phyloP scores from a whole-genome alignment of 306 rosid species.

The Astragalus glycyphyllos region DNA sequence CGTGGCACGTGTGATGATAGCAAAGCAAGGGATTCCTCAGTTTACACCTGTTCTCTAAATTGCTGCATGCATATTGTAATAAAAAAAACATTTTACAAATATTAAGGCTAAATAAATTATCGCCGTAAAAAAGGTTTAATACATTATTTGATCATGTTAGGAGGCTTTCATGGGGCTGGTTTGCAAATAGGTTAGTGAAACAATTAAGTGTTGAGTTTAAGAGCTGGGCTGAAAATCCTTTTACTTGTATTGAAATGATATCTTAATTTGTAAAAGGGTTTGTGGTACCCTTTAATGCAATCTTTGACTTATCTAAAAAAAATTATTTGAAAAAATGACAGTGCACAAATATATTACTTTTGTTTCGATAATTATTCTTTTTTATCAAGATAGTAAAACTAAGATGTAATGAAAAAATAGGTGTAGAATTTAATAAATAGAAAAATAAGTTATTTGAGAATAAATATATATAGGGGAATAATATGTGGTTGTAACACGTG shows the following conservation, averaged over 20 bases:
- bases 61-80: not conserved
- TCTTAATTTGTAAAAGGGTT: too few relatives aligned
- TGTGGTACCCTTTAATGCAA: too few relatives aligned
- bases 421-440: not conserved
- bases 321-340: not conserved
- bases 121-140: not conserved
- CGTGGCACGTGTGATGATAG: constrained; percentile 42
- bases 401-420: not conserved
- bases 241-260: too few relatives aligned
- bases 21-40: too few relatives aligned
- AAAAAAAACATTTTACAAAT: not conserved
- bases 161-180: too few relatives aligned
- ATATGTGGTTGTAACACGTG: constrained; percentile 20
- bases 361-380: not conserved
- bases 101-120: not conserved
- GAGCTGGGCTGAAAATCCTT: too few relatives aligned
- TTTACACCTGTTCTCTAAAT: constrained; percentile 36
- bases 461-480: not conserved
- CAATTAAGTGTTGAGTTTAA: too few relatives aligned
- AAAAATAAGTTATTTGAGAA: not conserved
- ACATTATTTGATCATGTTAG: not conserved
- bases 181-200: too few relatives aligned
- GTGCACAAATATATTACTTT: not conserved
- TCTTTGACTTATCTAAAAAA: too few relatives aligned
- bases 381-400: too few relatives aligned